These are phyloP conservation scores for Ogataea nakhonphanomensis DNA, from an alignment of 805 yeast genomes.

Conservation along the genomic window DNA sequence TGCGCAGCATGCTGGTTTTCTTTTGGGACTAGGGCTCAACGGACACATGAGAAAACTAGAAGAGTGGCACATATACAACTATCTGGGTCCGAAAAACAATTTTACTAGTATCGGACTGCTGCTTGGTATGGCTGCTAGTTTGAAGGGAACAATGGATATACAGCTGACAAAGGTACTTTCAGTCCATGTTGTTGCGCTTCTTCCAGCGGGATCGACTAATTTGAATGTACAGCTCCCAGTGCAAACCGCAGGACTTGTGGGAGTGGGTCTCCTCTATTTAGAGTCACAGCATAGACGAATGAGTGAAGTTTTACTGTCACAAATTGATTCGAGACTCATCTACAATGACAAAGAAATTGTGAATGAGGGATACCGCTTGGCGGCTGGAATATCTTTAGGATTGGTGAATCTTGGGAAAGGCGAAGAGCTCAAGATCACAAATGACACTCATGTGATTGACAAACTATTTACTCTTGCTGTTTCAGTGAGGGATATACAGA, in stretches of 20 bases:
- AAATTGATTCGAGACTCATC: constrained; percentile 52
- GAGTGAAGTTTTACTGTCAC: constrained; percentile 74
- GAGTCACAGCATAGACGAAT: constrained; percentile 80
- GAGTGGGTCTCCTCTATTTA: constrained; percentile 80
- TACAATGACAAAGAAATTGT: constrained; percentile 55
- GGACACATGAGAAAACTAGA: constrained; percentile 82
- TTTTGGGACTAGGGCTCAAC: constrained; percentile 87
- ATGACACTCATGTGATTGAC: constrained; percentile 64
- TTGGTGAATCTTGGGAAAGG: constrained; percentile 79
- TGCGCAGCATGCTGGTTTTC: constrained; percentile 90
- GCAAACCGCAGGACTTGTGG: constrained; percentile 88
- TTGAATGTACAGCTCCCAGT: constrained; percentile 78
- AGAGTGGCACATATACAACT: constrained; percentile 96
- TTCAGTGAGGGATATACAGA: constrained; percentile 60
- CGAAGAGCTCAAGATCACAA: constrained; percentile 43
- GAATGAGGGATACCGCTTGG: constrained; percentile 77
- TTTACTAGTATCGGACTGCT: constrained; percentile 82
- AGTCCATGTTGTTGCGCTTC: constrained; percentile 86
- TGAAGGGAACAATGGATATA: constrained; percentile 75
- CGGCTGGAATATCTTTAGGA: constrained; percentile 89
- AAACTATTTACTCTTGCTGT: constrained; percentile 54
- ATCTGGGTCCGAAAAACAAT: constrained; percentile 83
- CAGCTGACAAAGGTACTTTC: constrained; percentile 87
- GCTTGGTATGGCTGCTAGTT: constrained; percentile 90
- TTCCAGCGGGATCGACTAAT: constrained; percentile 90